Conservation (phyloP, 305 asterid species). For the Fraxinus greggii region DNA sequence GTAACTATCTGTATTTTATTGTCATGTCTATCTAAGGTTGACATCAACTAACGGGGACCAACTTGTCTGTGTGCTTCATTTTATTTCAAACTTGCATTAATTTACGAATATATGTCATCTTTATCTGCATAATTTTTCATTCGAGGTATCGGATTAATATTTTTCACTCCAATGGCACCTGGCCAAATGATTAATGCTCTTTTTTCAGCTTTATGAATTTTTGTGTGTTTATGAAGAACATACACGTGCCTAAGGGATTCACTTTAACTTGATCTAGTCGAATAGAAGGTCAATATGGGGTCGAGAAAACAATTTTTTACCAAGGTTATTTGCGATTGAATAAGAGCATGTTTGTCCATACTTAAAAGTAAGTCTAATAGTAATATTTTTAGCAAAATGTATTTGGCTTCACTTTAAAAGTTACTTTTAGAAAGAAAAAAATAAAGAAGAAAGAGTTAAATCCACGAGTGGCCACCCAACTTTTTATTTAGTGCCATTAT, state of each 20-base stretch:
- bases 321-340: neutral
- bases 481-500: too few relatives aligned
- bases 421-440: neutral
- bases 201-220: neutral
- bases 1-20: neutral
- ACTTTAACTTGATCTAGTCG: neutral
- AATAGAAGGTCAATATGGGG: neutral
- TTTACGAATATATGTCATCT: constrained; percentile 5
- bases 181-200: constrained; percentile 13
- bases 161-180: neutral
- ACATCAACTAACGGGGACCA: constrained; percentile 39
- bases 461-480: too few relatives aligned
- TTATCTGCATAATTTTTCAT: neutral
- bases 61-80: constrained; percentile 22
- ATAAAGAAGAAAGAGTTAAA: neutral
- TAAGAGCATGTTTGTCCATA: neutral
- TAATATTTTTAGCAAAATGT: neutral
- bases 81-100: constrained; percentile 12
- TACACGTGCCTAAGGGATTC: neutral
- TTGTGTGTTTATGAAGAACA: neutral
- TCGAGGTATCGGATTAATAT: constrained; percentile 14
- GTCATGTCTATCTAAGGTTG: constrained; percentile 23
- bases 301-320: neutral
- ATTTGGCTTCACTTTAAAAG: neutral
- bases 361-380: neutral